Conservation (phyloP, 2,329 filamentous ascomycete genomes). For the Aspergillus udagawae region DNA sequence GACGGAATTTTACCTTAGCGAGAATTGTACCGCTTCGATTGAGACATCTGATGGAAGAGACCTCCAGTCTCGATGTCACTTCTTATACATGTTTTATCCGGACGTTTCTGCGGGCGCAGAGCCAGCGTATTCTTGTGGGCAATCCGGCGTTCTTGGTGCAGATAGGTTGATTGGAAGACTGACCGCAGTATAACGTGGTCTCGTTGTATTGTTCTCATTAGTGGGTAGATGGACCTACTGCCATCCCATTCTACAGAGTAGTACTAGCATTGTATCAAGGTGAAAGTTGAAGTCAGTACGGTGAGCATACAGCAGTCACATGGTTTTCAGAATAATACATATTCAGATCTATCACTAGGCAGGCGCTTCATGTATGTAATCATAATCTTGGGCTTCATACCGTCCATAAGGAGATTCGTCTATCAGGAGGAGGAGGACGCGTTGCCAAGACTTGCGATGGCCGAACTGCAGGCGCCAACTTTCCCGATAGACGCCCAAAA, state of each 20-base stretch:
- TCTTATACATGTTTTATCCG: not conserved
- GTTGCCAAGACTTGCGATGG: slow-evolving; percentile 26
- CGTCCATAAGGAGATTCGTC: not conserved
- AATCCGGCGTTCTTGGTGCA: not conserved
- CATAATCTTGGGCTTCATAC: not conserved
- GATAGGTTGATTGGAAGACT: not conserved
- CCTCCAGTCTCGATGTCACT: not conserved
- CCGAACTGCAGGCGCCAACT: slow-evolving; percentile 28
- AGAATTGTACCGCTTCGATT: not conserved
- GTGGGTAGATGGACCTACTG: not conserved
- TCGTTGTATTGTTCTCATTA: not conserved
- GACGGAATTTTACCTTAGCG: slow-evolving; percentile 13
- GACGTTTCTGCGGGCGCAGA: not conserved
- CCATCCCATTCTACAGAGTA: not conserved
- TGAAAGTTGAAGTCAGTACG: not conserved
- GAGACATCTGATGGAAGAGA: not conserved
- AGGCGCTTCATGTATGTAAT: not conserved
- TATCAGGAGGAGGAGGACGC: slow-evolving; percentile 16
- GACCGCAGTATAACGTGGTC: not conserved
- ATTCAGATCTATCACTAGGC: not conserved
- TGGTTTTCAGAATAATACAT: not conserved
- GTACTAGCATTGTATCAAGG: not conserved
- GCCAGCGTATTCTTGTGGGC: not conserved
- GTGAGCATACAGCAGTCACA: not conserved
- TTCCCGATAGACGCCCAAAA: slow-evolving; percentile 23